Conservation (phyloP, 2,329 filamentous ascomycete species). For the Apiospora arundinis region DNA sequence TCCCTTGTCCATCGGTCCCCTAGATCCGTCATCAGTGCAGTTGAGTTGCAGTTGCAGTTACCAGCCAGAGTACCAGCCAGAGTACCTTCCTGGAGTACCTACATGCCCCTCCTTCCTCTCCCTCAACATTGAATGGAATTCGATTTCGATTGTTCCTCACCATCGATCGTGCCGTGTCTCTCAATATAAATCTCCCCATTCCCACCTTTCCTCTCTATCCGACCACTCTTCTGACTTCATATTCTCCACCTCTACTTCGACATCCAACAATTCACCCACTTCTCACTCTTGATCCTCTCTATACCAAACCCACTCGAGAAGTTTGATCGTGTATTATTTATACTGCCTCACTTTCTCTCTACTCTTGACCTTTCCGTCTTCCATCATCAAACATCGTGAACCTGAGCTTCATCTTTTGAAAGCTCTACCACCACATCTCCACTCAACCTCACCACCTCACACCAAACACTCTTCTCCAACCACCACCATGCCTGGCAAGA, state of each 20-base stretch:
- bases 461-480: background rate
- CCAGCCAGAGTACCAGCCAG: too few species aligned
- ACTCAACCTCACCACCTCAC: background rate
- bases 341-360: conserved; percentile 9
- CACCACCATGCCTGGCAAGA: background rate
- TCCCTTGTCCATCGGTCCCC: background rate
- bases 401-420: background rate
- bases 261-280: conserved; percentile 14
- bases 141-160: conserved; percentile 13
- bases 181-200: conserved; percentile 15
- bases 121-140: background rate
- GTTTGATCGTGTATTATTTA: conserved; percentile 13
- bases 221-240: conserved; percentile 8
- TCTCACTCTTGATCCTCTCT: conserved; percentile 1
- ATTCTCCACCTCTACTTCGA: background rate
- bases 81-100: background rate
- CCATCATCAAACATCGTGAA: background rate
- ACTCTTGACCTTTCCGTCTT: background rate
- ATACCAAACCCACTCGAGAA: background rate
- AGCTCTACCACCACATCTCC: background rate
- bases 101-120: background rate
- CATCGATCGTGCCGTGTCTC: conserved; percentile 3
- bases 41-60: background rate
- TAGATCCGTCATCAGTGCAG: conserved; percentile 16
- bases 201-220: conserved; percentile 2